Base-by-base conservation (phyloP, 768 basidiomycete species). In the Coprinopsis strossmayeri region DNA sequence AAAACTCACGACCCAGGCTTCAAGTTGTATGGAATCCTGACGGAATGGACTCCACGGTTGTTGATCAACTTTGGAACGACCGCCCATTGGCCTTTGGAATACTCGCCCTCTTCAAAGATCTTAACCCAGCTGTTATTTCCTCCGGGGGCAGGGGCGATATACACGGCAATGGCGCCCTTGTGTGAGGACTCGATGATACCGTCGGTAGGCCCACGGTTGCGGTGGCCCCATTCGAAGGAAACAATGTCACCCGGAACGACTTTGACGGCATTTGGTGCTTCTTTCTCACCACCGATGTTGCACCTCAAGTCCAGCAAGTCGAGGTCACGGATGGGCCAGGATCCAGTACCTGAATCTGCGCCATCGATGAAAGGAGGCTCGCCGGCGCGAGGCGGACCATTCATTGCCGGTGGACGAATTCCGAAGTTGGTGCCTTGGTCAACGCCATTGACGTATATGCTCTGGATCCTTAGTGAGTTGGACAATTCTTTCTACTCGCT, bases 221-320 rank as follows among this genome's bases (percentile, higher is more conserved):
- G 48, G 25, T 68, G 67, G 51, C 61, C 64, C 67, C 67, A 68
- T 45, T 68, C 67, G 46, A 67, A 67, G 15, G 62, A 66, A 20
- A 68, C 53, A 30, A 56, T 56, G 46, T 67, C 67, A 2, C 64
- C 67, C 27, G 64, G 53, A n/a, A 59, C 57, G 30, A 67, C 65
- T 9, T 54, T 51, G 38, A 69, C 52, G 3, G 61, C 57, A 9
- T 55, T 53, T 3, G 63, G 35, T 12, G 50, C 43, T 13, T 35
- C 34, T 13, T 44, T 38, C 25, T 51, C 50, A 23, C 50, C 50
- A 23, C 27, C 30, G 43, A 51, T 51, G 50, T 51, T 51, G 50
- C 67, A 48, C 62, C 65, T 55, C 63, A 69, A n/a, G 61, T 59
- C 57, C 61, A 60, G 34, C 55, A 61, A 48, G 53, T 49, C 5